phyloP scores from a whole-genome alignment of 352 stramenopile genomes.

The Hyaloperonospora arabidopsidis region DNA sequence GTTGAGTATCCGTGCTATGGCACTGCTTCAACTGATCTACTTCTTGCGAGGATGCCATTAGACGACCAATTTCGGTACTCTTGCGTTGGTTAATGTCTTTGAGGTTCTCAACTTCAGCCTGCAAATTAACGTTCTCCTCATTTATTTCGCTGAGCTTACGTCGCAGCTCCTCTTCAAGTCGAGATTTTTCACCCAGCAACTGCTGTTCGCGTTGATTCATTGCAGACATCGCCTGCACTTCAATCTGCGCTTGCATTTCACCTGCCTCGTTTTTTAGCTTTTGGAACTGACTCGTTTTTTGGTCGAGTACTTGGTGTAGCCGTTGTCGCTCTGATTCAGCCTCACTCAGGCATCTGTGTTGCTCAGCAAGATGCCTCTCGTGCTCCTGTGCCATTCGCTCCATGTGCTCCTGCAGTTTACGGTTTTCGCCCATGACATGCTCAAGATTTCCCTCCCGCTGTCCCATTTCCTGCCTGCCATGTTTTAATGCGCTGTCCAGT shows the following conservation, averaged over 20 bases:
- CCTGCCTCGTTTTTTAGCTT: constrained; percentile 35
- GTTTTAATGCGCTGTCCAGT: constrained; percentile 28
- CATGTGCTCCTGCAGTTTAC: constrained; percentile 38
- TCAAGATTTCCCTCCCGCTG: constrained; percentile 28
- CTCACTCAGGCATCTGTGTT: constrained; percentile 33
- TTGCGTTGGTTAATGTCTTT: constrained; percentile 46
- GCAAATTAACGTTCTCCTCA: constrained; percentile 36
- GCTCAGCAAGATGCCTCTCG: constrained; percentile 39
- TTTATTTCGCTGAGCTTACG: constrained; percentile 32
- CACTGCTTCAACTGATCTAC: constrained; percentile 23
- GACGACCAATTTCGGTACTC: constrained; percentile 41
- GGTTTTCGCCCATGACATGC: constrained; percentile 33
- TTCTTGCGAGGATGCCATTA: constrained; percentile 43
- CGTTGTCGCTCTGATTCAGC: constrained; percentile 36
- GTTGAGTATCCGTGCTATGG: constrained; percentile 20
- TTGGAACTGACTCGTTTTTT: constrained; percentile 30
- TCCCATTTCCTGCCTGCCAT: constrained; percentile 30
- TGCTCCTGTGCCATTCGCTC: constrained; percentile 37
- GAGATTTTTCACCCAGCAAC: constrained; percentile 40
- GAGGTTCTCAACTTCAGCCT: constrained; percentile 36
- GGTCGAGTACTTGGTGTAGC: constrained; percentile 33
- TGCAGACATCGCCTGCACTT: constrained; percentile 32
- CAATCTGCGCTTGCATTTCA: constrained; percentile 33
- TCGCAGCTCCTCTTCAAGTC: constrained; percentile 32
- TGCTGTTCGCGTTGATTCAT: constrained; percentile 48